A percentile compares a stretch with the other conserved stretches of the same genome.
Conservation (phyloP, 345 rosid species). For the Litchi chinensis region DNA sequence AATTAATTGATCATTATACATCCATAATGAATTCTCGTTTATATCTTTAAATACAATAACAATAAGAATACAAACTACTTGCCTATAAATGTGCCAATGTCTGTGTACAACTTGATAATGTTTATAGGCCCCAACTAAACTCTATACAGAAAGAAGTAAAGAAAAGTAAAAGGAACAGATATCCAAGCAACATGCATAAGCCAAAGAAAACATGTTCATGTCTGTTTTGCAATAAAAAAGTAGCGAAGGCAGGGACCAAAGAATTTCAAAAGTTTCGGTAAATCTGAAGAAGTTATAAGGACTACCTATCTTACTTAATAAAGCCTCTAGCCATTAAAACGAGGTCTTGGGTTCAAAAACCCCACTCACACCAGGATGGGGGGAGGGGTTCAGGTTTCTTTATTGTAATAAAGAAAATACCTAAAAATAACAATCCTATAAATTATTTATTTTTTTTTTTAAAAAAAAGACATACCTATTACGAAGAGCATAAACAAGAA, state of each 20-base stretch:
- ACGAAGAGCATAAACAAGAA: constrained; percentile 69
- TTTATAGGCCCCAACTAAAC: background rate
- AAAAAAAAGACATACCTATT: constrained; percentile 54
- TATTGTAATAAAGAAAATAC: background rate
- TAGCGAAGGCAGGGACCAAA: no score
- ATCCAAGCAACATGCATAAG: no score
- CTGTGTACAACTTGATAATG: background rate
- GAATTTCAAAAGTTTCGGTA: background rate
- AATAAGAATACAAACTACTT: background rate
- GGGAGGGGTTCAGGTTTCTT: background rate
- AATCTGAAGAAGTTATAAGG: background rate
- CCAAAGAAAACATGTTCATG: background rate
- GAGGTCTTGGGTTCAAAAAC: background rate
- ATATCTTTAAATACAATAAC: background rate
- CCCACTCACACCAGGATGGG: background rate
- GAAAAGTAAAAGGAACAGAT: no score
- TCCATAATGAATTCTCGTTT: background rate
- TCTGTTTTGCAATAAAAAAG: background rate
- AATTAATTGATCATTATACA: background rate
- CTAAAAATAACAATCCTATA: background rate
- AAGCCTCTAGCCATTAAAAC: background rate
- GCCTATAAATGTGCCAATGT: background rate
- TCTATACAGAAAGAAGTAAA: background rate
- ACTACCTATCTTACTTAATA: background rate
- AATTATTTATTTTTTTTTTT: no score